These are phyloP conservation scores for Yamadazyma akitaensis DNA, from an alignment of 805 yeast species.

Conservation along the genomic window DNA sequence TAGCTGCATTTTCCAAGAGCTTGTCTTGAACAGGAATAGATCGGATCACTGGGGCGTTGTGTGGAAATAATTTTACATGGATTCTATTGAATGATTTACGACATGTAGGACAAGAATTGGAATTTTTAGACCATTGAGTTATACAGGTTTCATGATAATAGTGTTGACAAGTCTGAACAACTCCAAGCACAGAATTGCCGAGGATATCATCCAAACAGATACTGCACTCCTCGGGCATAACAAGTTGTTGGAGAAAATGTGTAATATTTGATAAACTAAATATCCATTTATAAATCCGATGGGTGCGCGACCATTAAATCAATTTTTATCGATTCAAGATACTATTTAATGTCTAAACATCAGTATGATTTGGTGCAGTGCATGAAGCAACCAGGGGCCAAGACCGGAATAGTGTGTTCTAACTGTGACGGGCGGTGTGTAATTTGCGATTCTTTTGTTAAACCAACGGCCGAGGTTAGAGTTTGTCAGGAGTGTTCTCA, in stretches of 20 bases:
- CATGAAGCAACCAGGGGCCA: slow-evolving; percentile 77
- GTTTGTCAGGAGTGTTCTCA: slow-evolving; percentile 85
- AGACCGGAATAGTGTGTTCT: slow-evolving; percentile 68
- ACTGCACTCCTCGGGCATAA: slow-evolving; percentile 43
- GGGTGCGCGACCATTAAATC: background rate
- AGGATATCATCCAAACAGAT: slow-evolving; percentile 49
- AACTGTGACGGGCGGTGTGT: slow-evolving; percentile 94
- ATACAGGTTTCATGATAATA: slow-evolving; percentile 57
- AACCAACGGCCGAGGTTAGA: slow-evolving; percentile 62
- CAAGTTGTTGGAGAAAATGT: background rate
- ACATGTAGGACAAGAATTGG: slow-evolving; percentile 63
- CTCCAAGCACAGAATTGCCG: slow-evolving; percentile 19
- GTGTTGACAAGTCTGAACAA: slow-evolving; percentile 44
- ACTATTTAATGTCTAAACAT: slow-evolving; percentile 70
- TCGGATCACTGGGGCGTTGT: slow-evolving; percentile 10
- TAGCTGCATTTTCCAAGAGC: slow-evolving; percentile 32
- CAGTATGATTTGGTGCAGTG: slow-evolving; percentile 84
- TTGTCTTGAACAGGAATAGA: slow-evolving; percentile 27
- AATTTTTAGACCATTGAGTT: slow-evolving; percentile 52
- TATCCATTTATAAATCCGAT: background rate
- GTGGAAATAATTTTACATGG: slow-evolving; percentile 7
- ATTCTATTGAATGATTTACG: slow-evolving; percentile 44
- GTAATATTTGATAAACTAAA: background rate
- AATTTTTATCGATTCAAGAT: background rate
- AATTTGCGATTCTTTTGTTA: slow-evolving; percentile 79